These are phyloP conservation scores for Trichoderma sp. DNA, from an alignment of 2,329 filamentous ascomycete genomes.

Conservation along the genomic window DNA sequence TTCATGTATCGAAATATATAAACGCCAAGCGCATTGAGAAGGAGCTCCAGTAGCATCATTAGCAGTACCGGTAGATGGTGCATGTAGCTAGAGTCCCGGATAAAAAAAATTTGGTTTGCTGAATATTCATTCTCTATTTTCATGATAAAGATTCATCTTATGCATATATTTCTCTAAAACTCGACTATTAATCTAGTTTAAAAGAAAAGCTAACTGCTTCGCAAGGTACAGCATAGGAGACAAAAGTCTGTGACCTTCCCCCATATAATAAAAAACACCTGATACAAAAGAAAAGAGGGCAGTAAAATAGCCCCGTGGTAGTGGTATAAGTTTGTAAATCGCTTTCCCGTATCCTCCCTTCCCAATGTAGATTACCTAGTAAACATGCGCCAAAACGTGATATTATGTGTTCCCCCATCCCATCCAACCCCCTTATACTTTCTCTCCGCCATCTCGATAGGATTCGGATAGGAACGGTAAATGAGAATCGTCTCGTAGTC, in stretches of 20 bases:
- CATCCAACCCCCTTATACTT: background rate
- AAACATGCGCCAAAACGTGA: constrained; percentile 23
- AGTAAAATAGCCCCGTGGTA: background rate
- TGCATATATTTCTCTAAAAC: too few relatives aligned
- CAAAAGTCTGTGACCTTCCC: too few relatives aligned
- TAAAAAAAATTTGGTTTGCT: too few relatives aligned
- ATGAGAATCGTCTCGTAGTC: constrained; percentile 20
- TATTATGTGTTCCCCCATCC: background rate
- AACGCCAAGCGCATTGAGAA: too few relatives aligned
- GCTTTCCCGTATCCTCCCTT: background rate
- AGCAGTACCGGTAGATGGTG: too few relatives aligned
- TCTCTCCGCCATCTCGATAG: background rate
- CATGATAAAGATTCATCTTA: too few relatives aligned
- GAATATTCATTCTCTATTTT: too few relatives aligned
- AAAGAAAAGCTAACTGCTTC: background rate
- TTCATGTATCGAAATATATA: too few relatives aligned
- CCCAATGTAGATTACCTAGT: constrained; percentile 14
- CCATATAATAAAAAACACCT: background rate
- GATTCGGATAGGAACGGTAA: background rate
- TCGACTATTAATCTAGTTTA: background rate
- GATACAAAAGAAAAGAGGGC: background rate
- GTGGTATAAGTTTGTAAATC: constrained; percentile 23
- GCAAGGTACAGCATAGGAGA: too few relatives aligned
- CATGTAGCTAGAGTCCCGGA: too few relatives aligned
- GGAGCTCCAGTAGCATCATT: too few relatives aligned